phyloP scores from a whole-genome alignment of 495 filamentous ascomycete species.

The Aspergillus leporis region DNA sequence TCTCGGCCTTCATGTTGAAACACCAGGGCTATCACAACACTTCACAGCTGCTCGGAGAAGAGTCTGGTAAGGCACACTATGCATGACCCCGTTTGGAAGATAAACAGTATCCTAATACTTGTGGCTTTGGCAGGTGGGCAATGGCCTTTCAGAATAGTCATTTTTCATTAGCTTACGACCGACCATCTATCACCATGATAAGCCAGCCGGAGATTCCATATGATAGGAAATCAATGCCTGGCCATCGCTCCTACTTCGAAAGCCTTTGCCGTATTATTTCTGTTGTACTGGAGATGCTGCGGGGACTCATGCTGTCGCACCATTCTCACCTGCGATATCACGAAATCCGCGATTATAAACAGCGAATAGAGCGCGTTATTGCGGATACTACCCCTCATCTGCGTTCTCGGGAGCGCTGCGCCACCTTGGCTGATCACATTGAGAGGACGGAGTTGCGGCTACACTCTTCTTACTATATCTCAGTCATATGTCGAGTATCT shows the following conservation, averaged over 20 bases:
- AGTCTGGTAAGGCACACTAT: conserved; percentile 37
- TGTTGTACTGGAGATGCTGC: conserved; percentile 55
- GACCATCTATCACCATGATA: conserved; percentile 55
- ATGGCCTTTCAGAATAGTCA: conserved; percentile 64
- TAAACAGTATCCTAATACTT: conserved; percentile 12
- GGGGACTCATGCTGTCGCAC: conserved; percentile 46
- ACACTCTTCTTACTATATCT: conserved; percentile 59
- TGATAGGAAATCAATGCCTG: conserved; percentile 47
- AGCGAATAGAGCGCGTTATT: conserved; percentile 52
- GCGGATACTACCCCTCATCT: conserved; percentile 53
- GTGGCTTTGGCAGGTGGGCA: conserved; percentile 44
- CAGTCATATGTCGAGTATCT: conserved; percentile 57
- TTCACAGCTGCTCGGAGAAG: conserved; percentile 38
- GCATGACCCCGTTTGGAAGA: neutral
- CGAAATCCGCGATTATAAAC: conserved; percentile 52
- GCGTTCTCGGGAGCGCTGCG: conserved; percentile 48
- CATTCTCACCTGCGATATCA: conserved; percentile 41
- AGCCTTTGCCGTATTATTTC: conserved; percentile 55
- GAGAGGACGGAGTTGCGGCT: conserved; percentile 57
- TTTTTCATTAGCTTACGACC: conserved; percentile 61
- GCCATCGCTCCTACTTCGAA: conserved; percentile 53
- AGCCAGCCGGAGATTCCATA: conserved; percentile 53
- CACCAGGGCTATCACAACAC: conserved; percentile 43
- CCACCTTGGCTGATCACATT: conserved; percentile 50
- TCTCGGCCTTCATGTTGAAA: conserved; percentile 57